Percentiles rank a stretch among this genome's conserved stretches.
phyloP scores from a whole-genome alignment of 495 filamentous ascomycete genomes.

The Podospora australis region DNA sequence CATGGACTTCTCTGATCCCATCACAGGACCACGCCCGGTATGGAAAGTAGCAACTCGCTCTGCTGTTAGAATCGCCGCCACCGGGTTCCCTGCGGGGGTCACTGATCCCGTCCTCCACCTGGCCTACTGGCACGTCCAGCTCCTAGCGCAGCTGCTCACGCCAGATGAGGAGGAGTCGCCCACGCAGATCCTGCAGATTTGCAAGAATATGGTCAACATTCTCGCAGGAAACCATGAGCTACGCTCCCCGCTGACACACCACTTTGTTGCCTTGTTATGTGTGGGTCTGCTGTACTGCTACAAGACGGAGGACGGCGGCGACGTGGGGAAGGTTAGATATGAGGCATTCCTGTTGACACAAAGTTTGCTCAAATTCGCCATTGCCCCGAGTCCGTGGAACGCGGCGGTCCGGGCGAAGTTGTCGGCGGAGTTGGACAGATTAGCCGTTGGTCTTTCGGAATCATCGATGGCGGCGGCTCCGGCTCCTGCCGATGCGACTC shows the following conservation, averaged over 20 bases:
- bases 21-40: background rate
- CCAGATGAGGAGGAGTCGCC: constrained; percentile 34
- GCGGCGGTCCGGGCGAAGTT: constrained; percentile 42
- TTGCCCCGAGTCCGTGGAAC: constrained; percentile 40
- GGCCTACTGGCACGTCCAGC: constrained; percentile 66
- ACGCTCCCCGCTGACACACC: constrained; percentile 61
- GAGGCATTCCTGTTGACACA: constrained; percentile 28
- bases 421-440: constrained; percentile 16
- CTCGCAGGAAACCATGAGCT: constrained; percentile 51
- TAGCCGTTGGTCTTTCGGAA: background rate
- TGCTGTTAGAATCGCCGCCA: constrained; percentile 39
- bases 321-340: constrained; percentile 17
- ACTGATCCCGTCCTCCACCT: constrained; percentile 53
- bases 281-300: constrained; percentile 62
- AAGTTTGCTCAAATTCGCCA: constrained; percentile 27
- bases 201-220: constrained; percentile 50
- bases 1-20: background rate
- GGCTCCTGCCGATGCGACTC: too few species aligned
- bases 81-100: constrained; percentile 37
- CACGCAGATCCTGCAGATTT: constrained; percentile 52
- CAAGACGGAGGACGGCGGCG: constrained; percentile 21
- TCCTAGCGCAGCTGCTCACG: constrained; percentile 54
- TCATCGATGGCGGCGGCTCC: background rate
- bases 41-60: background rate
- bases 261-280: constrained; percentile 61